These are phyloP conservation scores for Ophiocordyceps robertsii DNA, from an alignment of 2,329 filamentous ascomycete genomes.

Conservation along the genomic window DNA sequence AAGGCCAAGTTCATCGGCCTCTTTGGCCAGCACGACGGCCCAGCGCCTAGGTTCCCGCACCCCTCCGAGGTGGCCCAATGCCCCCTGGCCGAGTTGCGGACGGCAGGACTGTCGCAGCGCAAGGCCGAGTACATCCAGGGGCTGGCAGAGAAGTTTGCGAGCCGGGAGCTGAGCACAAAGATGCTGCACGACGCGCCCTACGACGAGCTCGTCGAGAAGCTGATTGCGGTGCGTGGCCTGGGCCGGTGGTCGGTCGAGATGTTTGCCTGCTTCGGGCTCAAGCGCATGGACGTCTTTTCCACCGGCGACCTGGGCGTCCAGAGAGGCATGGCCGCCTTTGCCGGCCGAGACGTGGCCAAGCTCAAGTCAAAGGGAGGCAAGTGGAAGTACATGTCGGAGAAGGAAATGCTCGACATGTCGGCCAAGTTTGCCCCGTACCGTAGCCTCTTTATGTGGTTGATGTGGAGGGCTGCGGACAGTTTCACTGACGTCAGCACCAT, in stretches of 20 bases:
- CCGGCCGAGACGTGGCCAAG: slow-evolving; percentile 71
- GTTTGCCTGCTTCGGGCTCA: slow-evolving; percentile 94
- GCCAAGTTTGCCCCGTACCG: slow-evolving; percentile 77
- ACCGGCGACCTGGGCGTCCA: slow-evolving; percentile 89
- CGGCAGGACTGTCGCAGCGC: slow-evolving; percentile 79
- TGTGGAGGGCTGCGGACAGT: slow-evolving; percentile 70
- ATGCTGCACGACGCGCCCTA: slow-evolving; percentile 71
- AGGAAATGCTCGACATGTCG: slow-evolving; percentile 76
- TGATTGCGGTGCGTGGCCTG: slow-evolving; percentile 76
- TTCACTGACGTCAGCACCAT: slow-evolving; percentile 53
- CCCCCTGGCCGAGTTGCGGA: slow-evolving; percentile 55
- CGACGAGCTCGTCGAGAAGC: slow-evolving; percentile 68
- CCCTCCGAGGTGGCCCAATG: slow-evolving; percentile 57
- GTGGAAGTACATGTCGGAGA: slow-evolving; percentile 96
- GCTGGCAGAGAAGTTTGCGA: slow-evolving; percentile 66
- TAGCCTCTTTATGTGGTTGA: slow-evolving; percentile 96
- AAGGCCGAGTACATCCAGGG: slow-evolving; percentile 94
- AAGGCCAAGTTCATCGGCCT: slow-evolving; percentile 70
- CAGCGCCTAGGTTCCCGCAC: slow-evolving; percentile 48
- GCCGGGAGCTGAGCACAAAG: slow-evolving; percentile 59
- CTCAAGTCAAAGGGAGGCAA: slow-evolving; percentile 72
- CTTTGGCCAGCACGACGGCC: slow-evolving; percentile 35
- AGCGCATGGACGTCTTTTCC: slow-evolving; percentile 86
- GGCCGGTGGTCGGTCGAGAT: slow-evolving; percentile 93
- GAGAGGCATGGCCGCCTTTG: slow-evolving; percentile 81